Evolutionary conservation across 2,329 filamentous ascomycete species (phyloP), one percentile per base, ranked within the genome.

Genomic region (Neocatenulostroma microsporum): DNA sequence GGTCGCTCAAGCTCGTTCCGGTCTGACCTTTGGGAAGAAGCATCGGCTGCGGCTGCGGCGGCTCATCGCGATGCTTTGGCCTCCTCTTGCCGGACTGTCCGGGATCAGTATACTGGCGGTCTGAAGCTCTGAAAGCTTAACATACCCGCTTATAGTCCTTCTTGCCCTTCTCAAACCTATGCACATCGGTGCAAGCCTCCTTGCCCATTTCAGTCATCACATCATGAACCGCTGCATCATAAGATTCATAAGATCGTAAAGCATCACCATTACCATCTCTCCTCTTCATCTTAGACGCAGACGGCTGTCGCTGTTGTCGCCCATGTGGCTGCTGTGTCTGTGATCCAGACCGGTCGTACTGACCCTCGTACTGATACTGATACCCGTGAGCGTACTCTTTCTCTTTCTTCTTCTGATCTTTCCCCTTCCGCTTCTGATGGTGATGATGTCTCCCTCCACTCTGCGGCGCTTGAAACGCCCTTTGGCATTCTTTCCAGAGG

Each of bases 381-480:
- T n/a, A n/a, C n/a, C n/a, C n/a, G n/a, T n/a, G n/a, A n/a, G n/a
- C n/a, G n/a, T n/a, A n/a, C 28, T 54, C 28, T 40, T 47, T 39
- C 31, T 44, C 40, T 30, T 41, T 55, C 41, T 55, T 39, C 42
- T 49, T 42, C 37, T 45, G 37, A 32, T 45, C 52, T 41, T 48
- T 50, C 45, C 45, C 39, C 39, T 49, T 48, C 47, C 37, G 36
- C 36, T 54, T 53, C 49, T 57, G 53, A 46, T 53, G 38, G 28
- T 50, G 46, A 44, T 56, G 48, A 45, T 61, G 53, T 57, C 61
- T 60, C 52, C 54, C 51, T 45, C 37, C 44, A 56, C 48, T 49
- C 43, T 51, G 40, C 41, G 44, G 38, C 36, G 37, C 45, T 34
- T 54, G 50, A 52, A 54, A 55, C 46, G 42, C 51, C 46, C 42